phyloP scores from a whole-genome alignment of 257 asterid species.

The Gardenia jasminoides region DNA sequence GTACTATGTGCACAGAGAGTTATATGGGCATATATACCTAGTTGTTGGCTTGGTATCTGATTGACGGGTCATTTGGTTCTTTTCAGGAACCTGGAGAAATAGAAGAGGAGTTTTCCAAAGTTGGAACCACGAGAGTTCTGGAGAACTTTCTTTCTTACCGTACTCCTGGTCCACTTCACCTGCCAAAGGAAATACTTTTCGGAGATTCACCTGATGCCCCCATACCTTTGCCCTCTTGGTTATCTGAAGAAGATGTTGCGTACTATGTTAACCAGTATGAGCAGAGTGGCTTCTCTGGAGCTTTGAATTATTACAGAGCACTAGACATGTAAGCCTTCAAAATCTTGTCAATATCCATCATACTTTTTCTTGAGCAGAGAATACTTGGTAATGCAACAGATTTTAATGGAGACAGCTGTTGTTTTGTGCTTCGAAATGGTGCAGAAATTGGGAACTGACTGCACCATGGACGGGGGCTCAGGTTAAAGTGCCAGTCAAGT shows the following conservation, averaged over 20 bases:
- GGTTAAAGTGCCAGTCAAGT: slow-evolving; percentile 57
- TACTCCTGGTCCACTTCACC: slow-evolving; percentile 26
- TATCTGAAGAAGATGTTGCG: slow-evolving; percentile 26
- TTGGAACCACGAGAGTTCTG: slow-evolving; percentile 24
- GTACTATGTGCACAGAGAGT: too few species aligned
- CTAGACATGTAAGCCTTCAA: slow-evolving; percentile 27
- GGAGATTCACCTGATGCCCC: slow-evolving; percentile 21
- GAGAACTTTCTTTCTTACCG: slow-evolving; percentile 13
- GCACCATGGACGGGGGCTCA: slow-evolving; percentile 60
- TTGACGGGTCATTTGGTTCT: slow-evolving; percentile 4
- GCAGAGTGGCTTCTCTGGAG: slow-evolving; percentile 31
- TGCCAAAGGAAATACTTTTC: slow-evolving; percentile 28
- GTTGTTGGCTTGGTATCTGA: neutral
- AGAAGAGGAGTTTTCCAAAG: slow-evolving; percentile 31
- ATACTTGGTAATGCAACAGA: neutral
- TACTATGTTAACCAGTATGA: slow-evolving; percentile 23
- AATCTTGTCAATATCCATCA: neutral
- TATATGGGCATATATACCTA: neutral
- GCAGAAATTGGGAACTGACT: slow-evolving; percentile 73
- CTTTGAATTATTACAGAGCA: slow-evolving; percentile 33
- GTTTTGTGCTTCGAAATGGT: neutral
- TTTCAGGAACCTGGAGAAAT: slow-evolving; percentile 33
- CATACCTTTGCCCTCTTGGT: slow-evolving; percentile 24
- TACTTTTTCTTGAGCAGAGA: neutral
- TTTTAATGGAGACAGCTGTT: too few species aligned